Percentiles rank a stretch among this genome's conserved stretches.
These are phyloP conservation scores for Chaetomium fimeti DNA, from an alignment of 495 filamentous ascomycete species.

Conservation along the genomic window DNA sequence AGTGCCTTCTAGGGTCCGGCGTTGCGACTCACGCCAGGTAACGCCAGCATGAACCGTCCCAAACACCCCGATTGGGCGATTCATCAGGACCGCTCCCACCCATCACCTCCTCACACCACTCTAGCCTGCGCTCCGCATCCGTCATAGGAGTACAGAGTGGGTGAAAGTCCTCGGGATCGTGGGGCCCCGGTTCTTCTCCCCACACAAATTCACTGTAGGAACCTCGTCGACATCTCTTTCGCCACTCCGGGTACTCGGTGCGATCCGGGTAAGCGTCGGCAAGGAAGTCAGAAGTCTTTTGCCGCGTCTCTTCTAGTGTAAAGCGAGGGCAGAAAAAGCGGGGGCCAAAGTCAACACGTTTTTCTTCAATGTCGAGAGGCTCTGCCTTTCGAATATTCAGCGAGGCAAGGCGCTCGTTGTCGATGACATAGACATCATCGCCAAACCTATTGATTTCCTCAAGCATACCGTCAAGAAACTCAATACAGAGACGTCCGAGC, in stretches of 20 bases:
- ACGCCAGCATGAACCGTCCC: neutral
- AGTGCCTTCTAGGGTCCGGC: too few species aligned
- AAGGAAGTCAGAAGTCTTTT: neutral
- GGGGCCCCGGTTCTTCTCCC: neutral
- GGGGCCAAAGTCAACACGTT: constrained; percentile 1
- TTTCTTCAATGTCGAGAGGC: constrained; percentile 12
- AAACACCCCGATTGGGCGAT: neutral
- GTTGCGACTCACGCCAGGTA: neutral
- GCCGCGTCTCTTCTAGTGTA: neutral
- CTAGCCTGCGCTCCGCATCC: neutral
- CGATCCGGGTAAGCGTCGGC: neutral
- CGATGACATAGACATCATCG: neutral
- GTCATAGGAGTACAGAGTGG: neutral
- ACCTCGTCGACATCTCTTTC: neutral
- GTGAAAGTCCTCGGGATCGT: neutral
- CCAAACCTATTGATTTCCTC: neutral
- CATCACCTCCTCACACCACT: neutral
- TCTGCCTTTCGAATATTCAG: neutral
- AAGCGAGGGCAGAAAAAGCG: constrained; percentile 7
- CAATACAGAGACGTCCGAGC: neutral
- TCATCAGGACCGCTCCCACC: neutral
- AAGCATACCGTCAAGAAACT: neutral
- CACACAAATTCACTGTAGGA: neutral
- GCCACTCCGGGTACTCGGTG: neutral
- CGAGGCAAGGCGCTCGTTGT: neutral